Percentiles rank a stretch among this genome's conserved stretches.
phyloP scores from a whole-genome alignment of 495 filamentous ascomycete species.

The Copromyces sp. region DNA sequence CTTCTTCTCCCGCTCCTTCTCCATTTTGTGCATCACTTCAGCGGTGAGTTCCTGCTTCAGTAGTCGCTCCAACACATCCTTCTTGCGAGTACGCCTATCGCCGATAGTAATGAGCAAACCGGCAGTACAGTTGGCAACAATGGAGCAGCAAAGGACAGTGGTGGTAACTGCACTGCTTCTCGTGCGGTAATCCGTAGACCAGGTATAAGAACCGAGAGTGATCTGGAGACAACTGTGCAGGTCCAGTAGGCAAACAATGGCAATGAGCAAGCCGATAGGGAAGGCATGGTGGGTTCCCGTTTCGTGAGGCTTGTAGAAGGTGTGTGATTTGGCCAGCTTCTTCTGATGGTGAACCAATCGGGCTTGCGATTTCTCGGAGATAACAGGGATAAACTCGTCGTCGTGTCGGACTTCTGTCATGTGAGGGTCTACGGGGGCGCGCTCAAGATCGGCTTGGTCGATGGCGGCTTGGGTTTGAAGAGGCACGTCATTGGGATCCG shows the following conservation, averaged over 20 bases:
- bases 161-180: constrained; percentile 63
- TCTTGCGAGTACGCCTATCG: constrained; percentile 63
- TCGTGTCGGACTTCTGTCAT: constrained; percentile 24
- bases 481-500: constrained; percentile 65
- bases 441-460: constrained; percentile 29
- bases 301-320: constrained; percentile 80
- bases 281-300: constrained; percentile 71
- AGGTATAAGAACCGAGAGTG: constrained; percentile 62
- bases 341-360: constrained; percentile 59
- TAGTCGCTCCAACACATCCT: constrained; percentile 68
- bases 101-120: constrained; percentile 65
- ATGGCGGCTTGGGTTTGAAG: constrained; percentile 34
- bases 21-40: constrained; percentile 60
- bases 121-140: constrained; percentile 59
- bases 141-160: constrained; percentile 66
- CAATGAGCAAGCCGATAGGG: constrained; percentile 56
- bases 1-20: constrained; percentile 45
- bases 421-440: not conserved
- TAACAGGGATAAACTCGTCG: constrained; percentile 40
- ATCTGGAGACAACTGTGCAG: constrained; percentile 67
- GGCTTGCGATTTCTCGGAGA: constrained; percentile 51
- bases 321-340: constrained; percentile 67
- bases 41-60: constrained; percentile 61
- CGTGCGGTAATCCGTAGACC: constrained; percentile 52
- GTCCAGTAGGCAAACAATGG: constrained; percentile 65